These are phyloP conservation scores for Asterophora lycoperdoides DNA, from an alignment of 768 basidiomycete genomes.

Conservation along the genomic window DNA sequence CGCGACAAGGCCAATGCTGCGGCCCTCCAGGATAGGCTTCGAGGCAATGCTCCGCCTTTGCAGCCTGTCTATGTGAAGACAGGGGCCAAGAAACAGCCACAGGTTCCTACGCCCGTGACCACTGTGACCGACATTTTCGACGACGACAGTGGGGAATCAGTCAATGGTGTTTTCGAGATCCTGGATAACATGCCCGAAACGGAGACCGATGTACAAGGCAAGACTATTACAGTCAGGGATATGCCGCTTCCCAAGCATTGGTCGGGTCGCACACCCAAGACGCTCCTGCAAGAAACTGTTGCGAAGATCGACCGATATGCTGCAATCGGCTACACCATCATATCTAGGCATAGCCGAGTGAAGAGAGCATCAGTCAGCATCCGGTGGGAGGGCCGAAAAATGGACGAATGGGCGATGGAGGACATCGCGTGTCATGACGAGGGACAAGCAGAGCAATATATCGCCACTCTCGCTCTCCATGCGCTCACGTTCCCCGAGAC, in stretches of 20 bases:
- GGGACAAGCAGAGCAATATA: constrained; percentile 83
- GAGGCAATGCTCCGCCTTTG: constrained; percentile 16
- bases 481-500: constrained; percentile 61
- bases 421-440: constrained; percentile 77
- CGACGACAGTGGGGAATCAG: constrained; percentile 43
- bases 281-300: constrained; percentile 63
- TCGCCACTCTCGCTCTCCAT: constrained; percentile 83
- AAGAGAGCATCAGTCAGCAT: constrained; percentile 70
- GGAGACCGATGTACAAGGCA: constrained; percentile 54
- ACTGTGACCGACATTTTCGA: constrained; percentile 45
- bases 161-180: constrained; percentile 64
- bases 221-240: constrained; percentile 53
- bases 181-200: constrained; percentile 60
- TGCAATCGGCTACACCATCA: constrained; percentile 56
- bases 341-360: constrained; percentile 72
- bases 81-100: constrained; percentile 13
- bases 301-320: constrained; percentile 71
- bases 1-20: constrained; percentile 44
- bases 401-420: constrained; percentile 75
- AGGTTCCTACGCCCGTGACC: constrained; percentile 6
- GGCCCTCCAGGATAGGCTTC: constrained; percentile 40
- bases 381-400: constrained; percentile 62
- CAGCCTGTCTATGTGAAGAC: neutral
- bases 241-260: constrained; percentile 83
- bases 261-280: constrained; percentile 79